These are phyloP conservation scores for Lipomyces yamanashiensis DNA, from an alignment of 805 yeast genomes.

Conservation along the genomic window DNA sequence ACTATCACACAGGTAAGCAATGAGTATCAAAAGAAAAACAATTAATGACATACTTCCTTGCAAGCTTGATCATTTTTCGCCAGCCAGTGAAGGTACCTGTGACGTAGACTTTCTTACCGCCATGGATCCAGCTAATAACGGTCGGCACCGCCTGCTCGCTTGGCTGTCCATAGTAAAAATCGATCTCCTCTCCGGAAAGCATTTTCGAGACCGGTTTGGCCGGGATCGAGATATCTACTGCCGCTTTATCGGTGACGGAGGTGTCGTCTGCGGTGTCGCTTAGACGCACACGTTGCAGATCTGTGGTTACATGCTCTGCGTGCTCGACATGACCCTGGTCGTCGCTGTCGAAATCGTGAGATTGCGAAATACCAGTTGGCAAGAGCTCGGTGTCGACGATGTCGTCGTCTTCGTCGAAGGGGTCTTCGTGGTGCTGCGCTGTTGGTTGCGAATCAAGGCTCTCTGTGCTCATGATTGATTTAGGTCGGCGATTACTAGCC, in stretches of 20 bases:
- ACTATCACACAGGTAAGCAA: background rate
- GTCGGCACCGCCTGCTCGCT: conserved; percentile 49
- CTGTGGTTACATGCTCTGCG: conserved; percentile 1
- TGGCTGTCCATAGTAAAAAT: conserved; percentile 37
- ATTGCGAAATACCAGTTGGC: background rate
- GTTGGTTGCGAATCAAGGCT: conserved; percentile 27
- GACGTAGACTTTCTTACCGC: conserved; percentile 93
- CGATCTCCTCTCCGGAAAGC: conserved; percentile 45
- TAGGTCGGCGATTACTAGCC: background rate
- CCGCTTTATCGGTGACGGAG: conserved; percentile 16
- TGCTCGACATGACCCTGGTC: conserved; percentile 3
- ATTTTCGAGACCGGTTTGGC: conserved; percentile 43
- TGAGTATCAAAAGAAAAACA: background rate
- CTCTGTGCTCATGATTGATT: conserved; percentile 23
- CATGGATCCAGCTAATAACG: conserved; percentile 90
- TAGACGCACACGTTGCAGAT: conserved; percentile 15
- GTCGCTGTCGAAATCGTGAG: too few species aligned
- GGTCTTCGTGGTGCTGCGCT: conserved; percentile 29
- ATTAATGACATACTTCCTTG: conserved; percentile 15
- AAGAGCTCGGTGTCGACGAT: conserved; percentile 12
- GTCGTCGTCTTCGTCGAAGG: conserved; percentile 16
- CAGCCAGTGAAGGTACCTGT: conserved; percentile 98
- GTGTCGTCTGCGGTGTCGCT: conserved; percentile 22
- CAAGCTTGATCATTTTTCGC: conserved; percentile 93
- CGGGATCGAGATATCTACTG: conserved; percentile 39